Conservation (phyloP, 2,329 filamentous ascomycete species). For the Mycosphaerella arachidis region DNA sequence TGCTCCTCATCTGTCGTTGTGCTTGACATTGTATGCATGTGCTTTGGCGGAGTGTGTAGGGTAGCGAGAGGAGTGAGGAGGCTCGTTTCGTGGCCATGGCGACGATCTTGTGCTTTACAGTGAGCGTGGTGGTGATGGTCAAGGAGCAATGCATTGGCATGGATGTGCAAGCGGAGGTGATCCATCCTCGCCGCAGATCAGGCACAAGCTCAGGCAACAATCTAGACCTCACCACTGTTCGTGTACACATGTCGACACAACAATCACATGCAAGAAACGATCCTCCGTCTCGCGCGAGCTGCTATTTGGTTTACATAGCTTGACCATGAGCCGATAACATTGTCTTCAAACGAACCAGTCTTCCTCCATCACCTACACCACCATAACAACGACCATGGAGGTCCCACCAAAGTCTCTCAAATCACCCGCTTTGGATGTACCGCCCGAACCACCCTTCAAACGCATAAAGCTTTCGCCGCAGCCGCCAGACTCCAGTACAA, state of each 20-base stretch:
- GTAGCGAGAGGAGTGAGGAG: conserved; percentile 22
- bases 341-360: too few species aligned
- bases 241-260: neutral
- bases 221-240: neutral
- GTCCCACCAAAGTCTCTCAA: conserved; percentile 13
- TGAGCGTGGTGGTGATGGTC: neutral
- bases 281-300: too few species aligned
- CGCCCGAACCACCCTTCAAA: conserved; percentile 31
- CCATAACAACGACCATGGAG: neutral
- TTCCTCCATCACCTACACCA: neutral
- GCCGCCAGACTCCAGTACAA: conserved; percentile 12
- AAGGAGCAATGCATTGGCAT: neutral
- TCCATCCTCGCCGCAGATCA: neutral
- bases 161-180: neutral
- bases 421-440: conserved; percentile 32
- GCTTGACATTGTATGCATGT: conserved; percentile 20
- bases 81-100: conserved; percentile 30
- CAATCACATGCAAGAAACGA: too few species aligned
- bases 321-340: too few species aligned
- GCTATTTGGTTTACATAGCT: too few species aligned
- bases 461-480: conserved; percentile 26
- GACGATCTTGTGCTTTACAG: neutral
- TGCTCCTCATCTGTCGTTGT: conserved; percentile 1
- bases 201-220: neutral
- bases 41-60: conserved; percentile 19